Percentiles rank a stretch among this genome's conserved stretches.
These are phyloP conservation scores for Fusarium mexicanum DNA, from an alignment of 2,329 filamentous ascomycete species.

Conservation along the genomic window DNA sequence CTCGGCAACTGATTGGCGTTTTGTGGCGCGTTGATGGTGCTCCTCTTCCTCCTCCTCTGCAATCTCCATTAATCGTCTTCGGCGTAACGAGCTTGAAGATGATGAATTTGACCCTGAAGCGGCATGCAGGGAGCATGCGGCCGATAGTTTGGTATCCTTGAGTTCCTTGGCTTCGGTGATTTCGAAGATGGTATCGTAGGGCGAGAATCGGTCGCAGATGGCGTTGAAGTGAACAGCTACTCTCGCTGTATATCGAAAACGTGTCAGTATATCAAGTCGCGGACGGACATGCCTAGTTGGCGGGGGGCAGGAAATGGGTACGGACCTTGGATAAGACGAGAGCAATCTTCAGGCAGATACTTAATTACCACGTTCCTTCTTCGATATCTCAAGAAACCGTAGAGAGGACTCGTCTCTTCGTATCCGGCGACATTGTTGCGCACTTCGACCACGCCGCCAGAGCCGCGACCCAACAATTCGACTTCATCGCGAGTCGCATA, in stretches of 20 bases:
- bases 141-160: constrained; percentile 86
- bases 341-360: constrained; percentile 90
- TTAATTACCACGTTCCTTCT: constrained; percentile 91
- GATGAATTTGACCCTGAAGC: constrained; percentile 88
- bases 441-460: constrained; percentile 84
- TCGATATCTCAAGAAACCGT: constrained; percentile 90
- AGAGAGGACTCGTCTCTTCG: constrained; percentile 86
- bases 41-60: constrained; percentile 91
- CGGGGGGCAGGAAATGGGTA: constrained; percentile 8
- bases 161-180: constrained; percentile 80
- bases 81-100: constrained; percentile 80
- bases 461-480: constrained; percentile 78
- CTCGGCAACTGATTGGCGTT: constrained; percentile 66
- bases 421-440: constrained; percentile 81
- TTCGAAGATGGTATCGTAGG: constrained; percentile 85
- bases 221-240: constrained; percentile 78
- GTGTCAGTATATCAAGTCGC: constrained; percentile 23
- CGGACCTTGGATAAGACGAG: constrained; percentile 90
- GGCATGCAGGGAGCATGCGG: constrained; percentile 88
- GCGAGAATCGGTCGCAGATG: constrained; percentile 77
- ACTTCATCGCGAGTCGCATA: constrained; percentile 91
- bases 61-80: constrained; percentile 86
- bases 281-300: neutral
- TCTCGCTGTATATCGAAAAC: constrained; percentile 67
- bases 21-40: constrained; percentile 63